Base-by-base conservation (phyloP, 768 basidiomycete genomes). In the Tylopilus sp. region DNA sequence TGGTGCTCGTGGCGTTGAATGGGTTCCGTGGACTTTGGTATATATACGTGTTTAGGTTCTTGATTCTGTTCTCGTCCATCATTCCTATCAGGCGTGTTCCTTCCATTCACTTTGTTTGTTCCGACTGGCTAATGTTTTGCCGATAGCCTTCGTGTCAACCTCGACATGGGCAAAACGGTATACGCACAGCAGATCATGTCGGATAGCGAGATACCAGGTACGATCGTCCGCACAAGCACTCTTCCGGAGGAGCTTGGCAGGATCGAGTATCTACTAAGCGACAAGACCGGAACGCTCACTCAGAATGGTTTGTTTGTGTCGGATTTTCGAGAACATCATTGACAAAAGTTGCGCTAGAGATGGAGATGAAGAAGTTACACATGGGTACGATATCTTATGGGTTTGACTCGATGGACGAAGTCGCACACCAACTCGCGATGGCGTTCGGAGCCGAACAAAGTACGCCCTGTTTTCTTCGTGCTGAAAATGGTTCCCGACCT, bases 81-180 rank as follows among this genome's bases (percentile, higher is more conserved):
- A 98, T 99, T 65, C 96, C 97, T 24, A 99, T 99, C 73, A 96
- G 93, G 96, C 92, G 45, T 50, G 86, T 68, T 47, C 38, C n/a
- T 4, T 3, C 10, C 13, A 4, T 12, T n/a, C 16, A 11, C 19
- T 14, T 45, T 16, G 11, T 19, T 11, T 19, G 4, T 22, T 12
- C 12, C 13, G 14, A 11, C 16, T 31, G 13, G 24, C 52, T 58
- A 17, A 53, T 29, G 1, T 41, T 19, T 48, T 29, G 0, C 16
- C 16, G 14, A 48, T 7, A 98, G 95, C 78, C 76, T 99, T 50
- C 89, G 97, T n/a, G 96, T 99, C 48, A 99, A 99, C 62, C 80
- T 99, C 48, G 97, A 99, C 70, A 98, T 99, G 95, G 97, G 97
- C 52, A 99, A 99, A 73, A 98, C 95, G 1, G 89, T 98, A 38